phyloP scores from a whole-genome alignment of 306 rosid genomes.

The Citrullus colocynthis region DNA sequence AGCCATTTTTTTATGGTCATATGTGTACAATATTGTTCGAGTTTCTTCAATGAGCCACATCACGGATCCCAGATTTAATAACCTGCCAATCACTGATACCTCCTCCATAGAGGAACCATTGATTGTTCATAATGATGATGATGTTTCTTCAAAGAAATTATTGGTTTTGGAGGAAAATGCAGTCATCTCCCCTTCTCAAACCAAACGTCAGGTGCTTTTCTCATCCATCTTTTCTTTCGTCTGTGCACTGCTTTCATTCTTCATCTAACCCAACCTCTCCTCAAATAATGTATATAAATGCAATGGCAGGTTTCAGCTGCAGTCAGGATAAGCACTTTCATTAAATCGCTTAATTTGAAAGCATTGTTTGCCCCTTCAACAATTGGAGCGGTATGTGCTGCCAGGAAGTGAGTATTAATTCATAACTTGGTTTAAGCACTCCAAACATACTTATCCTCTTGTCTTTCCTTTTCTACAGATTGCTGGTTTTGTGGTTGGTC shows the following conservation, averaged over 20 bases:
- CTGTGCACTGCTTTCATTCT: background rate
- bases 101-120: slow-evolving; percentile 14
- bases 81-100: slow-evolving; percentile 9
- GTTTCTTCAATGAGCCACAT: slow-evolving; percentile 27
- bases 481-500: slow-evolving; percentile 49
- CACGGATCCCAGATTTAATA: slow-evolving; percentile 7
- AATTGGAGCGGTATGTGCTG: slow-evolving; percentile 49
- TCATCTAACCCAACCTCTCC: too few species aligned
- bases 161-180: slow-evolving; percentile 14
- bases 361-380: slow-evolving; percentile 70
- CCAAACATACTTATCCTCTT: background rate
- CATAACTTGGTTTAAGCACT: background rate
- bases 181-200: slow-evolving; percentile 16
- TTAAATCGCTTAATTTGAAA: slow-evolving; percentile 32
- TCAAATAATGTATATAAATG: too few species aligned
- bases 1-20: slow-evolving; percentile 61
- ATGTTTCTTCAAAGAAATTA: slow-evolving; percentile 10
- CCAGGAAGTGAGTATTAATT: background rate
- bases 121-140: slow-evolving; percentile 1
- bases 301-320: slow-evolving; percentile 13
- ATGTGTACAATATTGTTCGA: slow-evolving; percentile 68
- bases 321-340: slow-evolving; percentile 14
- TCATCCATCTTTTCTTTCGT: background rate
- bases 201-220: slow-evolving; percentile 24
- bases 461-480: slow-evolving; percentile 20